Base-by-base conservation (phyloP, 164 flowering plant genomes). In the Pachysandra terminalis region DNA sequence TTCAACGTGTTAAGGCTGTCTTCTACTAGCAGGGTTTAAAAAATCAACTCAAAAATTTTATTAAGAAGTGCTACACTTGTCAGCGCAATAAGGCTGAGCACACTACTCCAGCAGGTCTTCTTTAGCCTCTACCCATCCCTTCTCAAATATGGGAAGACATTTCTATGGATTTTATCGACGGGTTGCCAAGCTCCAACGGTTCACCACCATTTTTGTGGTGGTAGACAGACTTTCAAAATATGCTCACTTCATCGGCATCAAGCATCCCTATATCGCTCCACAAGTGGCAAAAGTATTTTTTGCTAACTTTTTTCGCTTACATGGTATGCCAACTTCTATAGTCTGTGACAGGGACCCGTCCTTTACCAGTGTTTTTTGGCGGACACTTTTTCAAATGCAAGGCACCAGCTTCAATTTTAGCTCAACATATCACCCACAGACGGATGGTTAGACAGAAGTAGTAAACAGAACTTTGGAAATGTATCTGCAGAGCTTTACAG, bases 131-230 rank as follows among this genome's bases (percentile, higher is more conserved):
- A 16, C 64, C 63, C 22, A 59, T 68, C 58, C 70, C 56, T 10
- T 8, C n/a, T 8, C 56, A 19, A 10, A 45, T 59, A 2, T 58
- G 70, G 70, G 10, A 2, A 16, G 56, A 68, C 59, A 68, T 68
- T 17, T 58, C 56, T 3, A 58, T 68, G 70, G 59, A 68, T 48
- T 68, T 68, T 21, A 15, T 68, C 3, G 65, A 68, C 1, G 68
- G 56, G 6, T n/a, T 70, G 19, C 68, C 68, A 0, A 27, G 4
- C 0, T 63, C 68, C 5, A 41, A 15, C 27, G 73, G 15, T 32
- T 54, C 13, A 19, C 65, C 0, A 23, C 23, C 13, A 27, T 70
- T 7, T 26, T 63, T 5, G 73, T 70, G 0, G 63, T 70, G 45
- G 57, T 70, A 1, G 68, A 70, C 45, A 27, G 62, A 17, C 27